These are phyloP conservation scores for Pisolithus microcarpus DNA, from an alignment of 768 basidiomycete species.

Conservation along the genomic window DNA sequence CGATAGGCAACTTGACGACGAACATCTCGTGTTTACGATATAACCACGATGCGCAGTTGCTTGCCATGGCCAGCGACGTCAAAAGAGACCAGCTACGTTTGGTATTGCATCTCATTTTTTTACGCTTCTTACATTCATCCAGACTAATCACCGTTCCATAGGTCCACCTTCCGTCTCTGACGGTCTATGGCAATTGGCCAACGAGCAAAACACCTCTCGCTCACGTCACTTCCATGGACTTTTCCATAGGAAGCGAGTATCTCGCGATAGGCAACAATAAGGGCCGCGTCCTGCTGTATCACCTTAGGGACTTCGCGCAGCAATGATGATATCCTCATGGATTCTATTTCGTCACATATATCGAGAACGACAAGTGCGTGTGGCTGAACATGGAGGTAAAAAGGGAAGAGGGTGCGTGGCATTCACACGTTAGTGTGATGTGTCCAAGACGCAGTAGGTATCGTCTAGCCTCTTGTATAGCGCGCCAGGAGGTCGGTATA, in stretches of 20 bases:
- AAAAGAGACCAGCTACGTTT: conserved; percentile 88
- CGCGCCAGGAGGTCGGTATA: conserved; percentile 61
- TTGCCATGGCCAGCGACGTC: conserved; percentile 81
- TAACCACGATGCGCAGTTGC: conserved; percentile 82
- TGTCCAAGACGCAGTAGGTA: neutral
- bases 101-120: conserved; percentile 34
- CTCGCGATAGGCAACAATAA: conserved; percentile 83
- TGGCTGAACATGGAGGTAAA: neutral
- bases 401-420: neutral
- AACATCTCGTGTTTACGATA: conserved; percentile 73
- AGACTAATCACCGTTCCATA: conserved; percentile 24
- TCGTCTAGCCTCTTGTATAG: conserved; percentile 28
- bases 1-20: conserved; percentile 84
- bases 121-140: neutral
- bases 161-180: conserved; percentile 85
- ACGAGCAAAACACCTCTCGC: conserved; percentile 91
- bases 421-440: neutral
- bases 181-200: conserved; percentile 93
- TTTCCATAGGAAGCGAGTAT: conserved; percentile 82
- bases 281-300: conserved; percentile 83
- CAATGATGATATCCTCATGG: conserved; percentile 13
- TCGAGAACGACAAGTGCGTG: neutral
- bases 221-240: conserved; percentile 77
- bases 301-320: conserved; percentile 62
- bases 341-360: conserved; percentile 6